Base-by-base conservation (phyloP, 2,329 filamentous ascomycete species). In the Penicillium oxalicum region DNA sequence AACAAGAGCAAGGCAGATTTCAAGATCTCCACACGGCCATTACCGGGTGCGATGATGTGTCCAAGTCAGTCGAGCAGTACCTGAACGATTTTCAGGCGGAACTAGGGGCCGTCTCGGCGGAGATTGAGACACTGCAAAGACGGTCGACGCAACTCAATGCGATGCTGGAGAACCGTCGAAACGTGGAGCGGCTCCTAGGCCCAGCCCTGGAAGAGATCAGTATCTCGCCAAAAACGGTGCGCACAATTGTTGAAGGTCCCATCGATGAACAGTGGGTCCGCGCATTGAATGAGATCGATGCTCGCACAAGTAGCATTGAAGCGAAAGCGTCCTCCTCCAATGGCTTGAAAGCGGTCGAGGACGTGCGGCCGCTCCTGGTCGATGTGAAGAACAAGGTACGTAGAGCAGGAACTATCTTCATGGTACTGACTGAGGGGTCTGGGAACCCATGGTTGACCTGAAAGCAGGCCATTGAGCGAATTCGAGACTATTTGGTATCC, bases 1-100 rank as follows among this genome's bases (percentile, higher is more conserved):
- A 93, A 67, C 80, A 79, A 56, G 88, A 95, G 57, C 88, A 86
- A 67, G 77, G 85, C 61, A 91, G 86, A 62, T 95, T 95, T 60
- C 86, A 96, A 68, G 89, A 94, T 48, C 77, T 98, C 37, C 93
- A 97, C 70, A 82, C 80, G 61, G 94, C 91, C 4, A 97, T 98
- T 61, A 62, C 77, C 36, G 87, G 88, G 44, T 98, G 91, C 72
- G 93, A 98, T 69, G 87, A 95, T 65, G 88, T 97, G 44, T 79
- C 97, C 40, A 87, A 84, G 68, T 95, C 91, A 0, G 93, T 98
- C 47, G 91, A 98, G 72, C 84, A 82, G 29, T 97, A 96, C 66
- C 77, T 98, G 45, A 87, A 87, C 34, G 91, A 85, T 67, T 98
- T 98, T 65, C 90, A 94, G 65, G 87, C 90, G 51, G 94, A 98